phyloP scores from a whole-genome alignment of 495 filamentous ascomycete genomes.

The Penicillium salamii region DNA sequence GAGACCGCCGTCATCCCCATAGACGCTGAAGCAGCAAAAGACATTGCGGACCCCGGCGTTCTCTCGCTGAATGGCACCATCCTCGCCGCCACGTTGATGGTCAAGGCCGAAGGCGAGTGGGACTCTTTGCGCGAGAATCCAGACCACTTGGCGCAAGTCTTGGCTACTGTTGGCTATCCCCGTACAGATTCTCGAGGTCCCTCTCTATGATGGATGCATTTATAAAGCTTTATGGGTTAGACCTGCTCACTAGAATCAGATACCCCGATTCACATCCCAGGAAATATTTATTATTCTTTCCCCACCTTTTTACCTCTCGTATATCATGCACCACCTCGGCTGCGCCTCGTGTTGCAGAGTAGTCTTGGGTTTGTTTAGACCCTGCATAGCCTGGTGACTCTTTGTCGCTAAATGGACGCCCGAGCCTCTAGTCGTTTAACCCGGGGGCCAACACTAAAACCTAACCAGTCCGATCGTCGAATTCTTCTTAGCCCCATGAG shows the following conservation, averaged over 20 bases:
- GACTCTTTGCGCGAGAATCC: conserved; percentile 53
- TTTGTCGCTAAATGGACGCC: neutral
- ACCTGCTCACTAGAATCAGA: neutral
- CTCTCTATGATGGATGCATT: conserved; percentile 15
- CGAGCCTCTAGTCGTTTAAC: neutral
- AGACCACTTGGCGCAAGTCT: conserved; percentile 48
- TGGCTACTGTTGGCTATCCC: conserved; percentile 62
- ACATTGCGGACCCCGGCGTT: conserved; percentile 49
- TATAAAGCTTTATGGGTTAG: neutral
- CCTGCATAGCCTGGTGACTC: no score
- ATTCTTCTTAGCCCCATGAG: neutral
- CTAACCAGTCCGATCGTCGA: neutral
- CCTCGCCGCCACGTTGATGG: conserved; percentile 77
- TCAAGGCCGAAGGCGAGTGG: conserved; percentile 73
- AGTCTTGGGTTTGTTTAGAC: no score
- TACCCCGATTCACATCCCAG: neutral
- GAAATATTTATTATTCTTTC: neutral
- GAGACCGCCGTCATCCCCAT: conserved; percentile 39
- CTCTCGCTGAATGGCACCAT: conserved; percentile 75
- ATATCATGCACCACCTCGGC: no score
- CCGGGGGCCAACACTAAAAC: neutral
- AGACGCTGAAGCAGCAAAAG: conserved; percentile 15
- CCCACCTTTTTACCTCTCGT: no score
- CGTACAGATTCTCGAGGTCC: conserved; percentile 20
- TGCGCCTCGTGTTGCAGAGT: no score